A percentile compares a stretch with the other conserved stretches of the same genome.
Conservation (phyloP, 2,329 filamentous ascomycete species). For the Claviceps fusiformis region DNA sequence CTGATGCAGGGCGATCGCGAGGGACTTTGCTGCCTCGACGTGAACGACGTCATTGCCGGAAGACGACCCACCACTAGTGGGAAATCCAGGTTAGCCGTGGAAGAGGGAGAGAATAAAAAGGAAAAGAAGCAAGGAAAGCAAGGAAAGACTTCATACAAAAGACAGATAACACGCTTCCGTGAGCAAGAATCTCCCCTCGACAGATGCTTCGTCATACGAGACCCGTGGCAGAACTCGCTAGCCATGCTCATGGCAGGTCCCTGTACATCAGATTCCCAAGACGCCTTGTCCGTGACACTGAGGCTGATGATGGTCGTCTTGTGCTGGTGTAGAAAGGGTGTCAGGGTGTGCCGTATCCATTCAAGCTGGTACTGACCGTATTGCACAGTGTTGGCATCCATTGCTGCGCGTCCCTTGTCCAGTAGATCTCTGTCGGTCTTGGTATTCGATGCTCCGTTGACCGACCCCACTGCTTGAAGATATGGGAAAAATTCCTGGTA, state of each 20-base stretch:
- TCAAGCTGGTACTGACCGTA: constrained; percentile 2
- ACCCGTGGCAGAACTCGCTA: not conserved
- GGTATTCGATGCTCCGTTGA: not conserved
- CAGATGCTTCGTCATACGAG: not conserved
- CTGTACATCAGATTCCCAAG: not conserved
- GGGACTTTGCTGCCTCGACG: constrained; percentile 59
- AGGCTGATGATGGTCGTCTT: not conserved
- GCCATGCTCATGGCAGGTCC: not conserved
- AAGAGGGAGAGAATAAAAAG: not conserved
- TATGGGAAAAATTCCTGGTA: not conserved
- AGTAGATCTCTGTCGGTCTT: not conserved
- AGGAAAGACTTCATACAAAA: not conserved
- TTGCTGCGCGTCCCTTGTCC: not conserved
- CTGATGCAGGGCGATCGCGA: constrained; percentile 59
- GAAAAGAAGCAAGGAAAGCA: not conserved
- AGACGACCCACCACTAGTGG: not conserved
- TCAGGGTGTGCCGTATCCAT: not conserved
- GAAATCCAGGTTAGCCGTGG: not conserved
- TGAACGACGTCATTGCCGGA: constrained; percentile 60
- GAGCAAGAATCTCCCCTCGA: not conserved
- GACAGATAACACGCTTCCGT: not conserved
- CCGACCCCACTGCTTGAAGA: not conserved
- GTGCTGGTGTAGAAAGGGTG: not conserved
- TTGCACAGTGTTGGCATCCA: not conserved
- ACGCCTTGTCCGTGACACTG: not conserved